Percentiles rank a stretch among this genome's conserved stretches.
Evolutionary conservation across 768 basidiomycete genomes (phyloP).

Genomic region (Suillus subalutaceus): DNA sequence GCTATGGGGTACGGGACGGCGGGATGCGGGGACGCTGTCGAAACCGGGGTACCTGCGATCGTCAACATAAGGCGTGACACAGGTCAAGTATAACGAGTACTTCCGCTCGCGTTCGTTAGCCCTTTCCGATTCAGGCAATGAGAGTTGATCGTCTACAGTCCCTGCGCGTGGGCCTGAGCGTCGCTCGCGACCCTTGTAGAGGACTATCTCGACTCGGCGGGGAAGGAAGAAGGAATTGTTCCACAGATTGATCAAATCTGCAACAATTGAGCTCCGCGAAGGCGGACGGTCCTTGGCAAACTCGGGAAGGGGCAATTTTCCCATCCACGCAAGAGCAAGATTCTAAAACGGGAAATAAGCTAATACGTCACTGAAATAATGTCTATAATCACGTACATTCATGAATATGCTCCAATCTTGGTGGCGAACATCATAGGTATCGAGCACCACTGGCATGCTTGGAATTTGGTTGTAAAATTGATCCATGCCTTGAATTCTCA

Average conservation of each 20-base stretch:
- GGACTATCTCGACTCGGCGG: conserved; percentile 75
- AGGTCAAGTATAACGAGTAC: conserved; percentile 66
- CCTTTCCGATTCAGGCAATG: conserved; percentile 53
- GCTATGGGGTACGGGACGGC: fast-evolving
- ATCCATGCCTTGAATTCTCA: conserved; percentile 79
- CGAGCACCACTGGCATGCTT: conserved; percentile 70
- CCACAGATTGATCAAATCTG: conserved; percentile 78
- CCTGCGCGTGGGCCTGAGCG: conserved; percentile 67
- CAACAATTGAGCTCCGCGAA: conserved; percentile 58
- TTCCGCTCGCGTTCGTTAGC: conserved; percentile 61
- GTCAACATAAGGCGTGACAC: conserved; percentile 37
- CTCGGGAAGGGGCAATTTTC: conserved; percentile 66
- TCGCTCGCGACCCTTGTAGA: conserved; percentile 78
- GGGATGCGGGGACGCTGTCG: too few relatives aligned
- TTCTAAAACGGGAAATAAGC: conserved; percentile 47
- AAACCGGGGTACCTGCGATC: too few relatives aligned
- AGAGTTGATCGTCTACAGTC: conserved; percentile 52
- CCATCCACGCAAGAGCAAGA: conserved; percentile 72
- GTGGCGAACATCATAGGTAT: conserved; percentile 74
- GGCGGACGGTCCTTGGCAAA: conserved; percentile 47
- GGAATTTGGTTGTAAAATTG: conserved; percentile 66
- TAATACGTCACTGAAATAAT: neutral
- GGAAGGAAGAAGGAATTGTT: conserved; percentile 73
- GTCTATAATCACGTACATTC: conserved; percentile 49
- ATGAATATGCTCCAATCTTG: conserved; percentile 83